These are phyloP conservation scores for Naganishia antarctica DNA, from an alignment of 768 basidiomycete species.

Conservation along the genomic window DNA sequence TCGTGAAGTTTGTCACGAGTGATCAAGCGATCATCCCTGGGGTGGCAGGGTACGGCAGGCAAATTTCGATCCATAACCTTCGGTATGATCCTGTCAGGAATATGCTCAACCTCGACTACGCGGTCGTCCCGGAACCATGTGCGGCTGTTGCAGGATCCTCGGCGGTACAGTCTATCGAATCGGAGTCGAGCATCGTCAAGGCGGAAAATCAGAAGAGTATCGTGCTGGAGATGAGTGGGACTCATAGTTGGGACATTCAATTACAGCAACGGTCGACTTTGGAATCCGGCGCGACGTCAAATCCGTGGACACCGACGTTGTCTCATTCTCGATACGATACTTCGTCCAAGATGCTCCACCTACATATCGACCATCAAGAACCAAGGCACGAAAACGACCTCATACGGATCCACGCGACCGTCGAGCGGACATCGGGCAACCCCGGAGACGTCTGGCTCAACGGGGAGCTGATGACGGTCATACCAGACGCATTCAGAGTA, in stretches of 20 bases:
- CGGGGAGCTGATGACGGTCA: conserved; percentile 50
- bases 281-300: conserved; percentile 19
- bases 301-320: neutral
- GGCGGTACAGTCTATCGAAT: too few relatives aligned
- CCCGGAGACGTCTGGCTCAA: conserved; percentile 73
- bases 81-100: conserved; percentile 77
- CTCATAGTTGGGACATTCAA: conserved; percentile 19
- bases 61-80: conserved; percentile 71
- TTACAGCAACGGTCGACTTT: conserved; percentile 38
- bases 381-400: conserved; percentile 65
- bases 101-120: conserved; percentile 74
- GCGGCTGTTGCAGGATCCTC: conserved; percentile 54
- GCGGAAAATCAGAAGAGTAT: conserved; percentile 1
- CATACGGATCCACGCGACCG: conserved; percentile 53
- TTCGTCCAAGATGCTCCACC: conserved; percentile 48
- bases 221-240: conserved; percentile 1
- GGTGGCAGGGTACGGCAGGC: conserved; percentile 71
- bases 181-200: too few relatives aligned
- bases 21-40: conserved; percentile 71
- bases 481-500: conserved; percentile 35
- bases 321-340: conserved; percentile 33
- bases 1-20: conserved; percentile 68
- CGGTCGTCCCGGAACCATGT: conserved; percentile 68
- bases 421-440: conserved; percentile 71
- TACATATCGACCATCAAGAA: conserved; percentile 68